Evolutionary conservation across 305 asterid genomes (phyloP).

Genomic region (Striga hermonthica): DNA sequence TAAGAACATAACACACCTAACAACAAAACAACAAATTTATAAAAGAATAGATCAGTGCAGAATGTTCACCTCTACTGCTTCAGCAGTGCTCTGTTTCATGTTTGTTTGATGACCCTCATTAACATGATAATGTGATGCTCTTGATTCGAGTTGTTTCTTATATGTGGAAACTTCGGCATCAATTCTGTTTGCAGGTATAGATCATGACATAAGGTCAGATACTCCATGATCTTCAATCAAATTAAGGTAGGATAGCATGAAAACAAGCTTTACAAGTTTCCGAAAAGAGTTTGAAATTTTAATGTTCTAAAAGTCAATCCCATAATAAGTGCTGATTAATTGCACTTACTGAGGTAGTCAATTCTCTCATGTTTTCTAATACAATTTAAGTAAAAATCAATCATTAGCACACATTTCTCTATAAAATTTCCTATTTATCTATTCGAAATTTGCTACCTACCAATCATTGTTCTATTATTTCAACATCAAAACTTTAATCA

Average conservation of each 20-base stretch:
- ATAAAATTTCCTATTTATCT: too few relatives aligned
- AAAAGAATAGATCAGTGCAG: slow-evolving; percentile 22
- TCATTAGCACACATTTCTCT: too few relatives aligned
- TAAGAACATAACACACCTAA: neutral
- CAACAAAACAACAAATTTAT: neutral
- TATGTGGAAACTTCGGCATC: slow-evolving; percentile 69
- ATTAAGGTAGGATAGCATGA: slow-evolving; percentile 19
- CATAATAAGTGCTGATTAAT: neutral
- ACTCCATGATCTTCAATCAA: slow-evolving; percentile 14
- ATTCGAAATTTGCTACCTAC: too few relatives aligned
- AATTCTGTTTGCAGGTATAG: slow-evolving; percentile 55
- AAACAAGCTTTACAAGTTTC: neutral
- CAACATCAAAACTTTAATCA: too few relatives aligned
- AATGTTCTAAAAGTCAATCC: slow-evolving; percentile 19
- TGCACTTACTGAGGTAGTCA: neutral
- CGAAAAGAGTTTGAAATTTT: slow-evolving; percentile 11
- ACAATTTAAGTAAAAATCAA: too few relatives aligned
- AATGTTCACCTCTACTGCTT: slow-evolving; percentile 63
- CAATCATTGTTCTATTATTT: too few relatives aligned
- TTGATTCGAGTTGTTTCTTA: slow-evolving; percentile 67
- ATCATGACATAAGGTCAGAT: slow-evolving; percentile 25
- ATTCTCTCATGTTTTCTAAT: too few relatives aligned
- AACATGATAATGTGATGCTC: slow-evolving; percentile 39
- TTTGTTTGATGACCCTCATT: slow-evolving; percentile 43
- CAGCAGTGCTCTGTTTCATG: slow-evolving; percentile 41